Percentiles rank a stretch among this genome's conserved stretches.
These are phyloP conservation scores for Gaeumannomyces sp. DNA, from an alignment of 2,329 filamentous ascomycete genomes.

Conservation along the genomic window DNA sequence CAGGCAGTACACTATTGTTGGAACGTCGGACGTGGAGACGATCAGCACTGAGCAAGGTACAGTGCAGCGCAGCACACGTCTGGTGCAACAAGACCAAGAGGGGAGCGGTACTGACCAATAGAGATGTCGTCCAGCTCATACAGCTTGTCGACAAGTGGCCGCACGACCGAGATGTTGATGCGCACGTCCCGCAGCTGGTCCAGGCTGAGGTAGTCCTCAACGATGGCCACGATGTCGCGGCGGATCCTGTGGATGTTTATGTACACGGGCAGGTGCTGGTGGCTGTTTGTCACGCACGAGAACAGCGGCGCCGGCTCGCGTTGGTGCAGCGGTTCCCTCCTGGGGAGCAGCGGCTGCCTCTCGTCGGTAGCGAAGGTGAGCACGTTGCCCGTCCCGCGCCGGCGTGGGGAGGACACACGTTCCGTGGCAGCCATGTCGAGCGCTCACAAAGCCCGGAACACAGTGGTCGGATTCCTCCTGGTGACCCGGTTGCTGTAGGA, in stretches of 20 bases:
- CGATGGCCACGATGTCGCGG: constrained; percentile 56
- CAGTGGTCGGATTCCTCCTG: no score
- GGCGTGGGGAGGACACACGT: no score
- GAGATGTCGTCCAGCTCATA: constrained; percentile 76
- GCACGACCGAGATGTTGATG: constrained; percentile 74
- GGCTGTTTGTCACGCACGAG: constrained; percentile 50
- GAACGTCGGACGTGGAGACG: not conserved
- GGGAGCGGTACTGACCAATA: constrained; percentile 44
- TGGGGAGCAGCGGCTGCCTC: constrained; percentile 30
- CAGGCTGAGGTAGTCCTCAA: constrained; percentile 58
- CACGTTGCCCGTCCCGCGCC: no score
- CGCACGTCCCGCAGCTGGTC: constrained; percentile 75
- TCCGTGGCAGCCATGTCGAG: no score
- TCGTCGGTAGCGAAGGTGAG: constrained; percentile 16
- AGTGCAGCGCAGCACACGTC: not conserved
- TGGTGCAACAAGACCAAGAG: constrained; percentile 8
- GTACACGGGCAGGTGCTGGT: constrained; percentile 64
- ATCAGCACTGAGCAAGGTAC: not conserved
- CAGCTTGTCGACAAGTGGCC: constrained; percentile 76
- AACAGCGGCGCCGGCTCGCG: constrained; percentile 38
- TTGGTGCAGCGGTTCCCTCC: constrained; percentile 29
- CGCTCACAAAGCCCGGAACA: no score
- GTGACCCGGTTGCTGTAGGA: no score
- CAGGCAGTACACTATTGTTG: constrained; percentile 63
- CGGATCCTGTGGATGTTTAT: constrained; percentile 69